phyloP scores from a whole-genome alignment of 768 basidiomycete genomes.

The Crepidotus variabilis region DNA sequence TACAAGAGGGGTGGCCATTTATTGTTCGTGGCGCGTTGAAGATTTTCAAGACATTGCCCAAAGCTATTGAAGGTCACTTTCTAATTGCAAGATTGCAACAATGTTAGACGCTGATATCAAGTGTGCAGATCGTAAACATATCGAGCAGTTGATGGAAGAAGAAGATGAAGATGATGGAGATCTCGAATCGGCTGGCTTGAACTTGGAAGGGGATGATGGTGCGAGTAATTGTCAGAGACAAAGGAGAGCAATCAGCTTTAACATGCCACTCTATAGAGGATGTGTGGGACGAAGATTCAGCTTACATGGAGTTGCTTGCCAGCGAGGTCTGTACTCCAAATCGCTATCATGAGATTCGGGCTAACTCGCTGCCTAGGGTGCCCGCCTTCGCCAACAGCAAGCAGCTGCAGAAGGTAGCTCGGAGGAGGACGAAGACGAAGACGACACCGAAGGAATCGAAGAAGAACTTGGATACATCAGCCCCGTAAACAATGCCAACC shows the following conservation, averaged over 20 bases:
- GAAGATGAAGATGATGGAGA: slow-evolving; percentile 40
- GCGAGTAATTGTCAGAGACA: slow-evolving; percentile 8
- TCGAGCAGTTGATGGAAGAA: slow-evolving; percentile 45
- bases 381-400: slow-evolving; percentile 64
- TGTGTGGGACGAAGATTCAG: slow-evolving; percentile 88
- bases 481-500: slow-evolving; percentile 75
- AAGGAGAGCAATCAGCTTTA: background rate
- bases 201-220: slow-evolving; percentile 70
- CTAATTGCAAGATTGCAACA: slow-evolving; percentile 3
- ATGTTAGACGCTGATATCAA: background rate
- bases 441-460: slow-evolving; percentile 57
- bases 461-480: slow-evolving; percentile 88
- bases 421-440: slow-evolving; percentile 44
- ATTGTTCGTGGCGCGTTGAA: slow-evolving; percentile 69
- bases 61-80: slow-evolving; percentile 64
- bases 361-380: slow-evolving; percentile 43
- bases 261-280: slow-evolving; percentile 51
- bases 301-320: slow-evolving; percentile 83
- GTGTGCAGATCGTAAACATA: slow-evolving; percentile 53
- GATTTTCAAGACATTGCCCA: slow-evolving; percentile 76
- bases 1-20: slow-evolving; percentile 72
- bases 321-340: slow-evolving; percentile 52
- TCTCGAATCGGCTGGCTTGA: slow-evolving; percentile 49
- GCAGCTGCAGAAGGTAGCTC: slow-evolving; percentile 41
- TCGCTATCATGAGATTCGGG: background rate